Evolutionary conservation across 1,284 basidiomycete species (phyloP).

Genomic region (Trichosporon sp.): DNA sequence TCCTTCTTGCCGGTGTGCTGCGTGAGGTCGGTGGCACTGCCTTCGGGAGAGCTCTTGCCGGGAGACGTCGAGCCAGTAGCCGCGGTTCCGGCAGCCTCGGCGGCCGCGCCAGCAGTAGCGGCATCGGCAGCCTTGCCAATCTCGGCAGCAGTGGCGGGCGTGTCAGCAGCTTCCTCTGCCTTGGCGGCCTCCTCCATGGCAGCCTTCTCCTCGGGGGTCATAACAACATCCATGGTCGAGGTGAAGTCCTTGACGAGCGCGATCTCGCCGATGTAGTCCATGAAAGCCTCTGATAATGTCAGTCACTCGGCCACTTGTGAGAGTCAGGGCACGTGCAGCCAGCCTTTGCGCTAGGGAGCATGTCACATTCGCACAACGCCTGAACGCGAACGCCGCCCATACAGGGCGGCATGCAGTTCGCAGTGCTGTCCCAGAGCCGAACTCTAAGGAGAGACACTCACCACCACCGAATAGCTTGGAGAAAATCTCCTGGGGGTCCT

Average conservation of each 20-base stretch:
- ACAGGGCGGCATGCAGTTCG: neutral
- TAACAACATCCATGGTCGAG: constrained; percentile 57
- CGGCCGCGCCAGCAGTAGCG: constrained; percentile 34
- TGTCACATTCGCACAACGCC: neutral
- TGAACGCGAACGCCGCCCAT: no score
- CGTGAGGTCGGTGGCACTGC: constrained; percentile 31
- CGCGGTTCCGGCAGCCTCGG: constrained; percentile 21
- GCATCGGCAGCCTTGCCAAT: constrained; percentile 24
- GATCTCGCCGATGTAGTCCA: constrained; percentile 91
- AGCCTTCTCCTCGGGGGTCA: constrained; percentile 85
- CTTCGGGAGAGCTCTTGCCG: constrained; percentile 34
- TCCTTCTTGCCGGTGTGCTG: constrained; percentile 46
- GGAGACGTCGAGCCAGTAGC: neutral
- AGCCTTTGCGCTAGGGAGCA: neutral
- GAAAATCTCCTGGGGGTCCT: constrained; percentile 87
- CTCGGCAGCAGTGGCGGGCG: constrained; percentile 38
- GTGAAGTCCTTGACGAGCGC: constrained; percentile 74
- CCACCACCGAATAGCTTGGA: constrained; percentile 90
- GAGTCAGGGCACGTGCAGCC: constrained; percentile 16
- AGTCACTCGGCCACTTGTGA: no score
- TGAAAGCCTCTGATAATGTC: constrained; percentile 52
- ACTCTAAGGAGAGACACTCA: constrained; percentile 56
- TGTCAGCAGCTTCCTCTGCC: constrained; percentile 35
- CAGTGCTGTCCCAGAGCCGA: neutral
- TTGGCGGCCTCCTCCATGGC: constrained; percentile 68